Base-by-base conservation (phyloP, 75 land plant genomes). In the Cryptomeria japonica region DNA sequence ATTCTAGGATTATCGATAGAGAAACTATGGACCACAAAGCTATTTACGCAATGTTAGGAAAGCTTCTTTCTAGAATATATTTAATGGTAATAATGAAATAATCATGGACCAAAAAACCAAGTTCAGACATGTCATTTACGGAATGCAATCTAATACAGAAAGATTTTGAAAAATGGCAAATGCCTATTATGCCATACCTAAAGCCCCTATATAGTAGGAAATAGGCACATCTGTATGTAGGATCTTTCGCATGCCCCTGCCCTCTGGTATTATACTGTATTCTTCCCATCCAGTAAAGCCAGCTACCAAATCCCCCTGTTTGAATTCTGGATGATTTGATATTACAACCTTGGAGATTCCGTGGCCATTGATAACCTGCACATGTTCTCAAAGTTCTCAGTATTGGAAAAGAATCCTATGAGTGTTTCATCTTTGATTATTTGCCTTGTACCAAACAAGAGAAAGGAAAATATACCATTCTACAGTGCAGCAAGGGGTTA, bases 271-370 rank as follows among this genome's bases (percentile, higher is more conserved):
- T 37, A 92, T 72, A 70, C 88, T 91, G 82, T 88, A 92, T 61
- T 92, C 92, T 61, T 92, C 93, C 93, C 93, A 92, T 31, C 55
- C 89, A 75, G 80, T 88, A 76, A 55, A 31, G 14, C 89, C 92
- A 41, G 83, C 44, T 38, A 92, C 93, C 34, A 86, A 83, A 78
- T 92, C 93, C 68, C 88, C 90, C 56, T 58, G 80, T 19, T 92
- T 84, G 47, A 92, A 92, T 49, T 92, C 64, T 53, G 92, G 93
- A 31, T 88, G 82, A 36, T 84, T 91, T 25, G 93, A 91, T 47
- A 86, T 46, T 41, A 92, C 87, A 76, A 92, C 93, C 80, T 91
- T 92, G 53, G 87, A 53, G 18, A 92, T 90, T 22, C 90, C 93
- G 87, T 68, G 90, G 41, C 93, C 93, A 87, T 42, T 86, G 22